A percentile compares a stretch with the other conserved stretches of the same genome.
Conservation (phyloP, 768 basidiomycete genomes). For the Termitomyces sp. region DNA sequence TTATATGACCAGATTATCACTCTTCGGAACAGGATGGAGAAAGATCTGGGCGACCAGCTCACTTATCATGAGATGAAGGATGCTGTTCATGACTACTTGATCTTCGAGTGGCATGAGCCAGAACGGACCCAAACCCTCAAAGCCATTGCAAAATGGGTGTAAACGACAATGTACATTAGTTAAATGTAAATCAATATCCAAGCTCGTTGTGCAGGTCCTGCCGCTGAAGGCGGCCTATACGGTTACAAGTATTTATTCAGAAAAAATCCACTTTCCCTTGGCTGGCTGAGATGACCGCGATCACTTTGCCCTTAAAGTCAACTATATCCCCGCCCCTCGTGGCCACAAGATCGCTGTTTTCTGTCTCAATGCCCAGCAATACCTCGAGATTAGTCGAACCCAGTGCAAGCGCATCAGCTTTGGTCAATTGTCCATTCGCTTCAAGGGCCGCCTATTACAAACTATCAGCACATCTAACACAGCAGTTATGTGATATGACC, state of each 20-base stretch:
- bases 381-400: conserved; percentile 41
- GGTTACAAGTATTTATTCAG: not conserved
- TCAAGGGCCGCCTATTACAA: conserved; percentile 36
- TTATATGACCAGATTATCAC: conserved; percentile 47
- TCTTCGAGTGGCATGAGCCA: conserved; percentile 46
- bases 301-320: conserved; percentile 39
- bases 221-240: not conserved
- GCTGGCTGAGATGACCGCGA: conserved; percentile 49
- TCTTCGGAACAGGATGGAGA: conserved; percentile 41
- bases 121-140: conserved; percentile 42
- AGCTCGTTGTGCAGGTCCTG: not conserved
- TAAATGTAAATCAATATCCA: not conserved
- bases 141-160: conserved; percentile 46
- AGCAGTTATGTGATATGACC: conserved; percentile 4
- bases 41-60: conserved; percentile 45
- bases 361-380: conserved; percentile 29
- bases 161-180: not conserved
- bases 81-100: conserved; percentile 48
- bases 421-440: conserved; percentile 31
- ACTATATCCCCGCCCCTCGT: conserved; percentile 49
- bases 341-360: conserved; percentile 53
- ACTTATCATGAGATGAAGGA: conserved; percentile 45
- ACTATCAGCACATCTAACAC: not conserved
- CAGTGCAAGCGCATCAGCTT: conserved; percentile 38
- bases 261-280: conserved; percentile 18